Base-by-base conservation (phyloP, 2,329 filamentous ascomycete genomes). In the Cladosporium sp. region DNA sequence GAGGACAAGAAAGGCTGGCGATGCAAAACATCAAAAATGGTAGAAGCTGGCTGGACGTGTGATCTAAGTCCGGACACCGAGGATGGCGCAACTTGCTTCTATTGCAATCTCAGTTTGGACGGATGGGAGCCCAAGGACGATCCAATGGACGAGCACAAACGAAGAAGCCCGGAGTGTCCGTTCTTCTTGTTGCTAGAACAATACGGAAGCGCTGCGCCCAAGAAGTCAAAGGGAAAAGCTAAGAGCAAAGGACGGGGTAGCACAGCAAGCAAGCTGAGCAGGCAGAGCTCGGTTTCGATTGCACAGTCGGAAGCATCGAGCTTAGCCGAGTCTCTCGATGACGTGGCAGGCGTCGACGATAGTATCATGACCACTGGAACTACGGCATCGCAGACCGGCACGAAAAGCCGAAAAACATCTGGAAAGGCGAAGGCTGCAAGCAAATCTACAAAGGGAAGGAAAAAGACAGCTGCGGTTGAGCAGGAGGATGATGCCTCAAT, bases 101-200 rank as follows among this genome's bases (percentile, higher is more conserved):
- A 97, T 75, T 99, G 94, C 76, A 85, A 89, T 59, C 77, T 97
- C 15, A 91, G 88, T 11, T 82, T 99, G 11, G 93, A 97, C 73
- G 92, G 92, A 6, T 99, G 95, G 94, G 94, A 97, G 70, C 88
- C 88, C 1, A 87, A 88, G 60, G 94, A 99, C 72, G 90, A 96
- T 70, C 94, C 94, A 61, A 84, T 88, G 86, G 87, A 95, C 61
- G 94, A 99, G 71, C 94, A 99, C 71, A 85, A 87, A 67, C 86
- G 84, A 57, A 86, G 94, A 65, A 88, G 88, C 1, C 84, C 90
- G 0, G 81, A 88, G 22, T 99, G 94, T 70, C 81, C 85, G 14
- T 97, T 96, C 76, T 97, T 97, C 70, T 75, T 79, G 1, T 82
- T 96, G 28, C 80, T 83, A 25, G 84, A 79, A 65, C 72, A 63